These are phyloP conservation scores for Discostella pseudostelligera DNA, from an alignment of 108 stramenopile species.

Conservation along the genomic window DNA sequence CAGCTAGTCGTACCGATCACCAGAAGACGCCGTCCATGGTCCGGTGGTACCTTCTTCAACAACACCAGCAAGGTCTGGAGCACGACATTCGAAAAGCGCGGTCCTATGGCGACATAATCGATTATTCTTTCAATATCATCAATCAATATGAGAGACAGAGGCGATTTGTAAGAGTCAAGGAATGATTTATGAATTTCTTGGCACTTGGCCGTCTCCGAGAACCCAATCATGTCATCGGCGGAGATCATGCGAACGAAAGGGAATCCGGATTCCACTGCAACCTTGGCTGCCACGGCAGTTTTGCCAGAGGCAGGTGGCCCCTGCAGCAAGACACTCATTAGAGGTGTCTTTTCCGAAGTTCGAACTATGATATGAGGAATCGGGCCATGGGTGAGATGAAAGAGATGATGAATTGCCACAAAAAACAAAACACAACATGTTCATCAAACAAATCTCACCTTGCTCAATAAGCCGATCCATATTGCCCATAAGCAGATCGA, in stretches of 20 bases:
- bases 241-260: conserved; percentile 96
- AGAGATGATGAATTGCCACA: background rate
- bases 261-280: conserved; percentile 91
- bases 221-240: conserved; percentile 97
- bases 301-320: conserved; percentile 90
- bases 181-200: conserved; percentile 92
- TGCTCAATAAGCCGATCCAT: conserved; percentile 90
- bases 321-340: conserved; percentile 90
- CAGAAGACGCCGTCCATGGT: conserved; percentile 85
- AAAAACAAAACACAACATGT: background rate
- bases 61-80: conserved; percentile 96
- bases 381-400: background rate
- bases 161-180: conserved; percentile 96
- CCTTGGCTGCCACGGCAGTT: conserved; percentile 94
- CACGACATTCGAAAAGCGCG: conserved; percentile 95
- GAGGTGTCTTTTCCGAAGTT: conserved; percentile 84
- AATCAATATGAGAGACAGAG: conserved; percentile 93
- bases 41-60: conserved; percentile 94
- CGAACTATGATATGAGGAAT: conserved; percentile 38
- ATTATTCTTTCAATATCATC: conserved; percentile 99
- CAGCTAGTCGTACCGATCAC: conserved; percentile 93
- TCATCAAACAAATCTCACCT: conserved; percentile 33
- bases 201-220: conserved; percentile 84
- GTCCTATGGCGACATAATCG: conserved; percentile 96
- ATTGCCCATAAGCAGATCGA: conserved; percentile 77